Evolutionary conservation across 257 asterid genomes (phyloP), one percentile per base, ranked within the genome.

Genomic region (Echites panduratus): DNA sequence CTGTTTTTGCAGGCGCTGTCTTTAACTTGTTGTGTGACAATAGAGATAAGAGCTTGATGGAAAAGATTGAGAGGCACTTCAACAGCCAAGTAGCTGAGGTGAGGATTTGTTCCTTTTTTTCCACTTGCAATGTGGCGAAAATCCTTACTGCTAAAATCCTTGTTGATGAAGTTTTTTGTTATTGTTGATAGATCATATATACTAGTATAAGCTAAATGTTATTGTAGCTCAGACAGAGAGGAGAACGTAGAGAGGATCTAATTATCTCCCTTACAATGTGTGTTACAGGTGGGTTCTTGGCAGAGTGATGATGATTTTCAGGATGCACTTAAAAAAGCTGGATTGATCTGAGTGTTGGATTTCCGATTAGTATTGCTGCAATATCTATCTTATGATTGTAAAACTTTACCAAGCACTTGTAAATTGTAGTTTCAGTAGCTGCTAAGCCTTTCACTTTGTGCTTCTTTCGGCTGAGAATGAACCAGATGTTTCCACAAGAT

Each of bases 291-390:
- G 61, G 47, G 74, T 62, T 86, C 88, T 8, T 87, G 89, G 89
- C 64, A 68, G 56, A 81, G 79, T 11, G 88, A 83, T 10, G 66
- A 80, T 38, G 89, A 82, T 16, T 91, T 89, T 32, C 78, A 73
- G 79, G 82, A 43, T 58, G 95, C 97, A n/a, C 82, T 91, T 22
- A 70, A 82, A 72, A 80, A 62, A 47, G 97, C 96, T 17, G 96
- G 95, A 19, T 76, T 91, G 71, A 13, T 82, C 40, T 91, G 83
- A 80, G 53, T 41, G 14, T 6, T 9, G 73, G 69, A 9, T 38
- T 64, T 27, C 22, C 19, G 49, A 48, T 19, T 35, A 19, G 24
- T 7, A 17, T 63, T 9, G 4, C 19, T 58, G 27, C 1, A 10
- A 17, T 32, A 19, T 8, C 41, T 19, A 27, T 32, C 38, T 64